Conservation (phyloP, 1,284 basidiomycete genomes). For the Ustilago hordei region DNA sequence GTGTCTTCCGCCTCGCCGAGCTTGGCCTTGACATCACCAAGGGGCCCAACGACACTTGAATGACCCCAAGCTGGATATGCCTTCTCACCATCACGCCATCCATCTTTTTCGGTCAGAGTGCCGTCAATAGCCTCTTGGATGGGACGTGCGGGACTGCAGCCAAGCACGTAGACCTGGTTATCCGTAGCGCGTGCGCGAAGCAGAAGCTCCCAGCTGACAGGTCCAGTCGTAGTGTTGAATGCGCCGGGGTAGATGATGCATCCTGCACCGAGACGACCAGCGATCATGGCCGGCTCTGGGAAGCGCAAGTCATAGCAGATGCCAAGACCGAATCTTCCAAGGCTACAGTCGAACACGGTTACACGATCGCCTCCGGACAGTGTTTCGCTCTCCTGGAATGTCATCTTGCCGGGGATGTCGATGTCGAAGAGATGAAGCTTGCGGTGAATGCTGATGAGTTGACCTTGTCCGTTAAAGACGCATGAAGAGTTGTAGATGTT, state of each 20-base stretch:
- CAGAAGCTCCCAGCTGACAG: constrained; percentile 94
- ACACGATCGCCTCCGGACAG: constrained; percentile 82
- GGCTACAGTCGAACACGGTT: constrained; percentile 92
- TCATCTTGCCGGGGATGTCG: constrained; percentile 95
- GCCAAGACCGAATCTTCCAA: constrained; percentile 88
- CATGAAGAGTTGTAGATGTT: constrained; percentile 66
- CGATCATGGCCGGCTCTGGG: constrained; percentile 92
- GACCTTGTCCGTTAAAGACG: constrained; percentile 87
- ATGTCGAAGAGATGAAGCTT: constrained; percentile 99
- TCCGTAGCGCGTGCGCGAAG: constrained; percentile 90
- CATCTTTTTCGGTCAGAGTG: constrained; percentile 21
- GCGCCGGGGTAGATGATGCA: constrained; percentile 80
- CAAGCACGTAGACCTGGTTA: constrained; percentile 93
- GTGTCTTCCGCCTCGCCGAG: constrained; percentile 85
- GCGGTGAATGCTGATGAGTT: constrained; percentile 86
- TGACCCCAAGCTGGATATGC: constrained; percentile 68
- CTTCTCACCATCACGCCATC: constrained; percentile 50
- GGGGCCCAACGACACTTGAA: constrained; percentile 62
- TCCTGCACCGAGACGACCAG: constrained; percentile 87
- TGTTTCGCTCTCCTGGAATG: constrained; percentile 97
- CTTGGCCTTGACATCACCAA: constrained; percentile 83
- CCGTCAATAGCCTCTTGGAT: constrained; percentile 72
- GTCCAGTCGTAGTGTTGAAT: constrained; percentile 82
- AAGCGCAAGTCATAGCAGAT: constrained; percentile 86
- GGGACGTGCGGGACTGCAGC: constrained; percentile 95